These are phyloP conservation scores for Nidula microcarpa DNA, from an alignment of 768 basidiomycete species.

Conservation along the genomic window DNA sequence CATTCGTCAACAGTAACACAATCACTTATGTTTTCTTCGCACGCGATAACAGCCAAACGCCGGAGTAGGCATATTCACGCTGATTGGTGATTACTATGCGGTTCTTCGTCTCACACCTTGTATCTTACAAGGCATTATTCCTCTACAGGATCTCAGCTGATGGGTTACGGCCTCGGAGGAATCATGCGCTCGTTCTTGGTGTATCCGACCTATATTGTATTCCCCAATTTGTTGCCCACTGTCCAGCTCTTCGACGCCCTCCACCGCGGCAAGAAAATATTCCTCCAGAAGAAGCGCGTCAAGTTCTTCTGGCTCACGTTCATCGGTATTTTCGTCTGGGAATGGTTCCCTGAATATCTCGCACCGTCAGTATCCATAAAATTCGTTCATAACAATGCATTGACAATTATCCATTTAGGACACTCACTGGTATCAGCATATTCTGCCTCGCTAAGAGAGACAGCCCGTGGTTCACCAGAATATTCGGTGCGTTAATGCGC, in stretches of 20 bases:
- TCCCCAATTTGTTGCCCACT: constrained; percentile 32
- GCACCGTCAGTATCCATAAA: constrained; percentile 23
- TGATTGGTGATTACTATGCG: constrained; percentile 18
- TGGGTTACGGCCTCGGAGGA: constrained; percentile 41
- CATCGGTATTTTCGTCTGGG: constrained; percentile 51
- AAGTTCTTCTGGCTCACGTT: constrained; percentile 57
- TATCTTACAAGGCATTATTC: neutral
- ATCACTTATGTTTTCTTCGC: neutral
- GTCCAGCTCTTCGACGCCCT: constrained; percentile 40
- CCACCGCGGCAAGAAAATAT: constrained; percentile 38
- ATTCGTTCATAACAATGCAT: neutral
- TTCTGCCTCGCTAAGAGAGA: constrained; percentile 51
- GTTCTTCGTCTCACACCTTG: neutral
- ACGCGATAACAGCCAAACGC: constrained; percentile 32
- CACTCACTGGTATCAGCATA: constrained; percentile 56
- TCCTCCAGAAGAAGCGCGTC: constrained; percentile 48
- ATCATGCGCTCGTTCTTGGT: constrained; percentile 49
- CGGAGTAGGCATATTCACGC: constrained; percentile 38
- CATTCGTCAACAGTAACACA: neutral
- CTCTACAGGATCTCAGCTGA: constrained; percentile 22
- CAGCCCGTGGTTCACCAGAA: constrained; percentile 44
- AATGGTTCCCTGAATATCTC: constrained; percentile 52
- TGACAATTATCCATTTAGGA: constrained; percentile 15
- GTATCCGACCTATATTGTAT: constrained; percentile 46
- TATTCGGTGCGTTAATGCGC: constrained; percentile 46